These are phyloP conservation scores for Aurantiochytrium sp. DNA, from an alignment of 108 stramenopile species.

Conservation along the genomic window DNA sequence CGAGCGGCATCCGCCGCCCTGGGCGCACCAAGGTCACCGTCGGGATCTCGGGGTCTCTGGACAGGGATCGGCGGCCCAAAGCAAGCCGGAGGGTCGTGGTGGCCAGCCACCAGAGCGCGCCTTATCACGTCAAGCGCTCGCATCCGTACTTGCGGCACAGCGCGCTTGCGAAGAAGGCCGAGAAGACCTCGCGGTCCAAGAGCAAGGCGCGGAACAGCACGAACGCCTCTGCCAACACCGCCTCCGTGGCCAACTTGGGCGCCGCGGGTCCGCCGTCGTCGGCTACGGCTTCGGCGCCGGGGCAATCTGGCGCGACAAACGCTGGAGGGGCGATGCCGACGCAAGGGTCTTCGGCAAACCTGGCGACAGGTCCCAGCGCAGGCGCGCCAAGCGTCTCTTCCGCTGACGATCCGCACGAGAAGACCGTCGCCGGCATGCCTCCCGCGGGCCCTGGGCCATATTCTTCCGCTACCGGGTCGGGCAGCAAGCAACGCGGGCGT, in stretches of 20 bases:
- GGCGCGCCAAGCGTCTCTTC: too few relatives aligned
- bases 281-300: too few relatives aligned
- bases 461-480: neutral
- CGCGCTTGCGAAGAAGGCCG: neutral
- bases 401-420: too few relatives aligned
- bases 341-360: too few relatives aligned
- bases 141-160: neutral
- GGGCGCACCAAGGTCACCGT: neutral
- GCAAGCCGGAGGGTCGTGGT: neutral
- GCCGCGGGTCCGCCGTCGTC: too few relatives aligned
- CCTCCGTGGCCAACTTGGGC: too few relatives aligned
- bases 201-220: neutral
- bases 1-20: neutral
- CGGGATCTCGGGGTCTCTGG: neutral
- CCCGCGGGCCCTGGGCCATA: neutral
- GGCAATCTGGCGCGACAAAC: too few relatives aligned
- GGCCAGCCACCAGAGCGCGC: neutral
- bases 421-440: neutral
- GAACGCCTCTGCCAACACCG: neutral
- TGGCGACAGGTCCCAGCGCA: too few relatives aligned
- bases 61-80: neutral
- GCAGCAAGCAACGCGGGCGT: neutral
- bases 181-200: neutral
- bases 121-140: neutral
- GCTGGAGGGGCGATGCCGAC: too few relatives aligned